Evolutionary conservation across 2,329 filamentous ascomycete genomes (phyloP), one percentile per base, ranked within the genome.

Genomic region (Penicillium hesseltinei): DNA sequence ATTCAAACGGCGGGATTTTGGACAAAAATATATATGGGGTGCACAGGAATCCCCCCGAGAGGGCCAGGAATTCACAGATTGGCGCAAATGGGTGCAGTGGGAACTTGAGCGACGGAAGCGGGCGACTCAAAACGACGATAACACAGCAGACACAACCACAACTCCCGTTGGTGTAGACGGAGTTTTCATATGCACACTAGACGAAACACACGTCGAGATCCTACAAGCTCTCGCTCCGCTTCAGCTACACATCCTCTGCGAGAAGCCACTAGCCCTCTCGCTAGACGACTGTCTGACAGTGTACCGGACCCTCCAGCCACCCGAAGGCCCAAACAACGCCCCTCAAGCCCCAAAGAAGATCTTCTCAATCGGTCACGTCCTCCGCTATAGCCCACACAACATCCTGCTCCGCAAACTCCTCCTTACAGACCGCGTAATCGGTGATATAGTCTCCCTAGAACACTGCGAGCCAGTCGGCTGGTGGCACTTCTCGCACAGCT

Each of bases 401-500:
- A 88, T 91, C 74, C 78, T 93, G 55, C 81, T 99, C 29, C 86
- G 92, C 49, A 87, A 88, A 69, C 78, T 97, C 17, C 80, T 97
- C 5, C 81, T 92, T 1, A 82, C 89, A 62, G 85, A 95, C 51
- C 82, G 82, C 13, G 84, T 87, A 13, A 88, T 99, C 68, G 94
- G 94, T 7, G 89, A 97, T 54, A 80, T 97, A 31, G 79, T 95
- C 51, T 93, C 89, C 39, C 82, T 96, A 39, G 90, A 95, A 62
- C 94, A 97, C 74, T 94, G 91, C 0, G 94, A 97, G 73, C 94
- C 94, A 0, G 88, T 99, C 0, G 94, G 94, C 0, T 96, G 89
- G 87, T 97, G 92, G 91, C 94, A 97, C 73, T 97, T 95, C 71
- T 82, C 89, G 0, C 92, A 96, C 73, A 91, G 88, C 42, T 96